Evolutionary conservation across 2,329 filamentous ascomycete genomes (phyloP), one percentile per base, ranked within the genome.

Genomic region (Davidsoniella virescens): DNA sequence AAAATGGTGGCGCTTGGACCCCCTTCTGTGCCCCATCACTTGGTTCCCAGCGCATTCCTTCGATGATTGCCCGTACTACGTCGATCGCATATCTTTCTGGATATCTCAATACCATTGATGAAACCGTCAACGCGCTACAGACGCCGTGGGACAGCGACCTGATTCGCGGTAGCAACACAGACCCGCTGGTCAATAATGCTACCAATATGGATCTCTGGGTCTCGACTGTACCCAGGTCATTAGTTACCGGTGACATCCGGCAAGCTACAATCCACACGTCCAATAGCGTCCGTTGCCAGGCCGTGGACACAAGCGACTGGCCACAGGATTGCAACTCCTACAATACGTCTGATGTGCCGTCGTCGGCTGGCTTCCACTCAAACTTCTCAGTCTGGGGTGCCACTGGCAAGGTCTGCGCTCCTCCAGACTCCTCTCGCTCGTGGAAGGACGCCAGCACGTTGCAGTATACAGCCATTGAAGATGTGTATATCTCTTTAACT

Each of bases 251-350:
- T n/a, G 26, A 26, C 6, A 42, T 53, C 7, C 47, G 51, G 5
- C 51, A 53, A 20, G 51, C 51, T 2, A 53, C 51, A 7, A 53
- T 53, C 18, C 51, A 44, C 17, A 53, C 51, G 2, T 29, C 17
- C 8, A 50, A 37, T 12, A 36, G 6, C 12, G 47, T 43, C 12
- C 23, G 17, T 5, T 53, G 51, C 26, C 38, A 47, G 8, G 38
- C 26, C 10, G 51, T 53, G 7, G 43, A 47, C 14, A 17, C 23
- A 8, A 8, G 18, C 3, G 14, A 25, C 12, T 53, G 51, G 51
- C 51, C 47, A 7, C n/a, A 16, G 14, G 43, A 47, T 10, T 53
- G 51, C 29, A 38, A 37, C 2, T n/a, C 23, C 8, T 53, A 53
- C 38, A 50, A 42, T 17, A 37, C 47, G 18, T 47, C 42, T 2